phyloP scores from a whole-genome alignment of 2,329 filamentous ascomycete genomes.

The Cercospora sp. region DNA sequence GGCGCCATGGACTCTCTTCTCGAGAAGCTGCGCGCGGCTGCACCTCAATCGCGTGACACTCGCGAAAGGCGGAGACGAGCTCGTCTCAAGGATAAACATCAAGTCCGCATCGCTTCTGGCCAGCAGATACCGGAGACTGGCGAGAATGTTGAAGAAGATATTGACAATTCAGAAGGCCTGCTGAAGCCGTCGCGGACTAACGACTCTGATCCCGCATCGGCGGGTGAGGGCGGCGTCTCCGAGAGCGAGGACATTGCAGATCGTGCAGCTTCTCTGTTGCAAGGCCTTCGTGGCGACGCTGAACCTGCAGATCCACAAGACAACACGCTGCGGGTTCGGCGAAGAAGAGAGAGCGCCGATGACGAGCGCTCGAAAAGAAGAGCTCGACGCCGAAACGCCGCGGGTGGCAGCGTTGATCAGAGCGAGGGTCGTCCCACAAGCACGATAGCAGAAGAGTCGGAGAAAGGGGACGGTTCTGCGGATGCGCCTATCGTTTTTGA shows the following conservation, averaged over 20 bases:
- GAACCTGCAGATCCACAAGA: slow-evolving; percentile 36
- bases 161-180: slow-evolving; percentile 30
- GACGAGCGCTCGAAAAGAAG: slow-evolving; percentile 71
- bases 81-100: slow-evolving; percentile 84
- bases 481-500: slow-evolving; percentile 12
- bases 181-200: slow-evolving; percentile 34
- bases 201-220: slow-evolving; percentile 33
- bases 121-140: slow-evolving; percentile 75
- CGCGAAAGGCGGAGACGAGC: slow-evolving; percentile 84
- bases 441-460: slow-evolving; percentile 38
- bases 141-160: slow-evolving; percentile 32
- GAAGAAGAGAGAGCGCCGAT: slow-evolving; percentile 72
- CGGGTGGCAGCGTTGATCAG: slow-evolving; percentile 35
- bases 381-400: slow-evolving; percentile 50
- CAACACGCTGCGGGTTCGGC: slow-evolving; percentile 56
- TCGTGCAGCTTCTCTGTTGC: slow-evolving; percentile 77
- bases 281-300: slow-evolving; percentile 71
- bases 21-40: slow-evolving; percentile 90
- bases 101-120: slow-evolving; percentile 84
- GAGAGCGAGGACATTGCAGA: slow-evolving; percentile 76
- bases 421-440: slow-evolving; percentile 35
- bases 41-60: slow-evolving; percentile 84
- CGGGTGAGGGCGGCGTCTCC: slow-evolving; percentile 34
- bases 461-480: slow-evolving; percentile 13
- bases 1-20: slow-evolving; percentile 95